Percentiles rank a stretch among this genome's conserved stretches.
Evolutionary conservation across 495 filamentous ascomycete species (phyloP).

Genomic region (Aspergillus affinis): DNA sequence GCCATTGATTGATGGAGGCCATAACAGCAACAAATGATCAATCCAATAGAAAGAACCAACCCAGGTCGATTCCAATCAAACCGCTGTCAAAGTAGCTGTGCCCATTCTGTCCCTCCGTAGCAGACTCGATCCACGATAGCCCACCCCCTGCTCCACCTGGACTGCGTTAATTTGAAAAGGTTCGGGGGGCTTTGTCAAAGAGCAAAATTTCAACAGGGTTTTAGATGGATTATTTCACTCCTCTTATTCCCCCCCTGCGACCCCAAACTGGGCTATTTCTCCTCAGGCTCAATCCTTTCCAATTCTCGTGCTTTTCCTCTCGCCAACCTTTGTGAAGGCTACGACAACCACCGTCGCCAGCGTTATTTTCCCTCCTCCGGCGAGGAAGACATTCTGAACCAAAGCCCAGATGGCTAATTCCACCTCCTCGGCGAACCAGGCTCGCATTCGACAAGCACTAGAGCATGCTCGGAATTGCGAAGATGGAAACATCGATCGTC

Average conservation of each 20-base stretch:
- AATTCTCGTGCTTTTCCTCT: conserved; percentile 7
- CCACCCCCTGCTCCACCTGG: conserved; percentile 22
- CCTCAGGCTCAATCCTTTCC: not conserved
- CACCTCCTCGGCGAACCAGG: conserved; percentile 25
- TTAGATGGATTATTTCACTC: conserved; percentile 12
- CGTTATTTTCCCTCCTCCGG: not conserved
- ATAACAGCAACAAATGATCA: not conserved
- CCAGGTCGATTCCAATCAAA: not conserved
- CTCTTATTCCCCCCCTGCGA: conserved; percentile 8
- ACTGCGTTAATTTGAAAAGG: conserved; percentile 26
- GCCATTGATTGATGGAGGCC: not conserved
- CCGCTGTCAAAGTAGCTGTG: conserved; percentile 15
- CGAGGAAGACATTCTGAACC: not conserved
- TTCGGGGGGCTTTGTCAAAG: conserved; percentile 19
- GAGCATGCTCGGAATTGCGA: conserved; percentile 66
- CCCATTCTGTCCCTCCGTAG: conserved; percentile 18
- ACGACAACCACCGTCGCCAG: not conserved
- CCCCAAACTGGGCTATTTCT: not conserved
- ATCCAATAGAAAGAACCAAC: not conserved
- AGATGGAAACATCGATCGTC: conserved; percentile 53
- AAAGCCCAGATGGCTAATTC: conserved; percentile 22
- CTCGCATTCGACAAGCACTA: conserved; percentile 48
- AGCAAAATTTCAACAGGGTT: conserved; percentile 17
- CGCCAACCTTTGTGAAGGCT: not conserved
- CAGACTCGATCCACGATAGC: conserved; percentile 26